Base-by-base conservation (phyloP, 2,329 filamentous ascomycete species). In the Endothia cerciana region DNA sequence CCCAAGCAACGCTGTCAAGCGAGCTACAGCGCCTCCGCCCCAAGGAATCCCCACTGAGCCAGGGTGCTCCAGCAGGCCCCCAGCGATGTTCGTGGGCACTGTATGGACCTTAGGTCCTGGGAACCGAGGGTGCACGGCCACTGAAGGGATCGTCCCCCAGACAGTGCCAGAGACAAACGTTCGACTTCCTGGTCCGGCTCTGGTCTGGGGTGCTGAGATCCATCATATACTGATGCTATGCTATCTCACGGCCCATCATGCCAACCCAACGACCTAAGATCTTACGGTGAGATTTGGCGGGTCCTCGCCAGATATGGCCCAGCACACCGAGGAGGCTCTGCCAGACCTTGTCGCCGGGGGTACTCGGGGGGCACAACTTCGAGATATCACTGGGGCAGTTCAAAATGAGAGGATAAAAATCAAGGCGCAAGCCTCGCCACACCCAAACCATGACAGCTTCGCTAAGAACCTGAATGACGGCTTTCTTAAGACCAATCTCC, bases 401-500 rank as follows among this genome's bases (percentile, higher is more conserved):
- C 7, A 47, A 13, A 47, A 63, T 10, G 10, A 59, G 28, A 25
- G 10, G n/a, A n/a, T n/a, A 55, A 59, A 56, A 63, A 58, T 11
- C 60, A 64, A 64, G 65, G 55, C 61, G 25, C 40, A 49, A 38
- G 60, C 64, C 64, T 47, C 63, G 60, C 58, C 36, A 19, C 47
- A n/a, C n/a, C 53, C 59, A n/a, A 45, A 38, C 25, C 49, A 38
- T 28, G 41, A 59, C 61, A 40, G 19, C 65, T 58, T 57, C 60
- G 60, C 60, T 55, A 55, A 63, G 19, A 49, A 33, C 55, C 25
- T 13, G 13, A n/a, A 17, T 33, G 41, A 19, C 2, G 47, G 36
- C 22, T 28, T 41, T 25, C 33, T 33, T 15, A 38, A 25, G 55
- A 40, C 30, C 22, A 62, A 53, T 53, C 22, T 62, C 47, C 60